Evolutionary conservation across 2,329 filamentous ascomycete genomes (phyloP), one percentile per base, ranked within the genome.

Genomic region (Tolypocladium ophioglossoides): DNA sequence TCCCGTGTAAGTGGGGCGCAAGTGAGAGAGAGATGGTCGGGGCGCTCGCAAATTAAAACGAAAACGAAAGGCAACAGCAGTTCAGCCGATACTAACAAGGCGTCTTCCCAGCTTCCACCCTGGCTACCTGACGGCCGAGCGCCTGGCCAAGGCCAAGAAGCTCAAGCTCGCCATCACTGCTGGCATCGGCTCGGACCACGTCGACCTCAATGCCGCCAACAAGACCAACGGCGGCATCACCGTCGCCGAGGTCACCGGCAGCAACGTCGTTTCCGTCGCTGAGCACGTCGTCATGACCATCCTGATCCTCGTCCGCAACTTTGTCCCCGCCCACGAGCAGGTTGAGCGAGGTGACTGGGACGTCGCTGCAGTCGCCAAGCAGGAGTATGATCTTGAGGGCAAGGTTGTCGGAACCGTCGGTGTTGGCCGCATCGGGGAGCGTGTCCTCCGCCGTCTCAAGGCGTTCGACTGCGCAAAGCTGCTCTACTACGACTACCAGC

Each of bases 201-300:
- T 99, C 70, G 94, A 99, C 77, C 84, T 97, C 60, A 85, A 97
- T 72, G 91, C 89, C 47, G 94, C 94, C 72, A 97, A 97, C 87
- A 91, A 86, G 79, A 96, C 91, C 76, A 99, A 99, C 72, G 92
- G 92, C 67, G 94, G 94, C 70, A 78, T 97, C 76, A 99, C 91
- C 64, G 94, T 99, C 58, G 91, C 91, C 60, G 94, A 99, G 75
- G 94, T 99, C 61, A 99, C 94, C 11, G 94, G 94, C 69, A 95
- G 88, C 77, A 99, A 99, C 73, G 94, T 99, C 66, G 91, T 96
- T 66, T 97, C 94, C 52, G 94, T 99, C 60, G 94, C 94, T 57
- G 94, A 99, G 83, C 94, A 99, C 78, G 94, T 99, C 65, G 76
- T 99, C 77, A 97, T 99, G 94, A 99, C 94, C 72, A 97, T 97